Conservation (phyloP, 176 grass and related monocot species). For the Oryza glaberrima region DNA sequence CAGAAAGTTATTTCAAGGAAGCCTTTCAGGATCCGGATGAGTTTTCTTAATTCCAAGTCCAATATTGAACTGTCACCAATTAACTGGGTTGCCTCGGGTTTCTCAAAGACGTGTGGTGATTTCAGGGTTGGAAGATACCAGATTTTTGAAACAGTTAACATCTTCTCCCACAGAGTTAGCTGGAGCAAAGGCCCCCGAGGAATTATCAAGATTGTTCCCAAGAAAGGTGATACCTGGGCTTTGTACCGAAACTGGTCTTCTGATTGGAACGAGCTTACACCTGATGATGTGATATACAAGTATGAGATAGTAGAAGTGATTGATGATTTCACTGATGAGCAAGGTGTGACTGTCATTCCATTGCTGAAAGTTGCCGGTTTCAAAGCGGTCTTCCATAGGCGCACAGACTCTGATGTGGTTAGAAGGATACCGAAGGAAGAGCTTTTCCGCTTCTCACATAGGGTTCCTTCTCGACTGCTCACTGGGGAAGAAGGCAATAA, state of each 20-base stretch:
- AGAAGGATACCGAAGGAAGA: slow-evolving; percentile 68
- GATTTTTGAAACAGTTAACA: slow-evolving; percentile 69
- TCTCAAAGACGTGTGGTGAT: slow-evolving; percentile 71
- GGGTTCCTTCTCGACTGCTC: slow-evolving; percentile 66
- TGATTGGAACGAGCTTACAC: slow-evolving; percentile 66
- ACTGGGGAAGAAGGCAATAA: slow-evolving; percentile 68
- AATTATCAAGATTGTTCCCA: slow-evolving; percentile 64
- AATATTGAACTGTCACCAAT: slow-evolving; percentile 69
- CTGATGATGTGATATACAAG: slow-evolving; percentile 63
- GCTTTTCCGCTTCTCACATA: slow-evolving; percentile 82
- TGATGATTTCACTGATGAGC: slow-evolving; percentile 50
- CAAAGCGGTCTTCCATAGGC: slow-evolving; percentile 61
- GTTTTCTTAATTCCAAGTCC: slow-evolving; percentile 76
- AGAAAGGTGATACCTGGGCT: slow-evolving; percentile 76
- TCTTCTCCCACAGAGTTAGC: slow-evolving; percentile 68
- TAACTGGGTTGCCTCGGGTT: slow-evolving; percentile 68
- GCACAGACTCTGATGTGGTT: slow-evolving; percentile 37
- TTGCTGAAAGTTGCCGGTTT: slow-evolving; percentile 75
- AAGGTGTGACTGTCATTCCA: slow-evolving; percentile 55
- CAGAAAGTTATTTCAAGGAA: slow-evolving; percentile 68
- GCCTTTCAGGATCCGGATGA: slow-evolving; percentile 72
- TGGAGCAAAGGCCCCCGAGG: slow-evolving; percentile 63
- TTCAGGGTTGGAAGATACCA: slow-evolving; percentile 72
- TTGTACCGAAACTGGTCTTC: slow-evolving; percentile 69
- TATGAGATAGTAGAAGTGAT: slow-evolving; percentile 73